Evolutionary conservation across 1,284 basidiomycete genomes (phyloP).

Genomic region (Microbotryum scabiosae): DNA sequence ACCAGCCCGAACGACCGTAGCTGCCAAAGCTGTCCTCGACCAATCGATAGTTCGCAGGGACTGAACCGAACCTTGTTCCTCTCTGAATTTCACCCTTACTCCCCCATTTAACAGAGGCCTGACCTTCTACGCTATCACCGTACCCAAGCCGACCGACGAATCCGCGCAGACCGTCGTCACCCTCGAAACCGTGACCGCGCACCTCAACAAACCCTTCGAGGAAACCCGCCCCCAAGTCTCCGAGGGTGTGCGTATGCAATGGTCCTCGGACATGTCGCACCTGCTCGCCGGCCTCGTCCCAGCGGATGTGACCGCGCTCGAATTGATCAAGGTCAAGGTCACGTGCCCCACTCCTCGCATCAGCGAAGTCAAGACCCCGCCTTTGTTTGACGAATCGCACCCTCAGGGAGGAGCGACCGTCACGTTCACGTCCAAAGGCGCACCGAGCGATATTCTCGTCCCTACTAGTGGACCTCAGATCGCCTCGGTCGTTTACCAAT

Average conservation of each 20-base stretch:
- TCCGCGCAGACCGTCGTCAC: slow-evolving; percentile 13
- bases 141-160: background rate
- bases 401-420: slow-evolving; percentile 26
- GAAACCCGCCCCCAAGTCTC: slow-evolving; percentile 30
- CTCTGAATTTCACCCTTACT: background rate
- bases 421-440: slow-evolving; percentile 23
- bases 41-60: background rate
- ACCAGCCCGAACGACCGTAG: background rate
- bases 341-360: slow-evolving; percentile 7
- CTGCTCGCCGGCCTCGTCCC: slow-evolving; percentile 24
- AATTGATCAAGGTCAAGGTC: slow-evolving; percentile 18
- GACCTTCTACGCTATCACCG: slow-evolving; percentile 17
- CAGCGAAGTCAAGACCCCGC: slow-evolving; percentile 7
- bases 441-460: background rate
- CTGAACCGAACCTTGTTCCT: background rate
- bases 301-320: slow-evolving; percentile 22
- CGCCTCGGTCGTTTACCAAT: slow-evolving; percentile 68
- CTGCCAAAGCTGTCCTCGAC: background rate
- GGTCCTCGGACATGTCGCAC: slow-evolving; percentile 23
- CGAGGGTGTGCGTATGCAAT: slow-evolving; percentile 23
- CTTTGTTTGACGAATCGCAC: slow-evolving; percentile 21
- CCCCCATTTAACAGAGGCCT: slow-evolving; percentile 10
- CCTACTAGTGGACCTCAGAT: slow-evolving; percentile 40
- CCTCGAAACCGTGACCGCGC: slow-evolving; percentile 21
- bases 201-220: slow-evolving; percentile 16